These are phyloP conservation scores for Graphilbum ipis-grandicollis DNA, from an alignment of 2,329 filamentous ascomycete genomes.

Conservation along the genomic window DNA sequence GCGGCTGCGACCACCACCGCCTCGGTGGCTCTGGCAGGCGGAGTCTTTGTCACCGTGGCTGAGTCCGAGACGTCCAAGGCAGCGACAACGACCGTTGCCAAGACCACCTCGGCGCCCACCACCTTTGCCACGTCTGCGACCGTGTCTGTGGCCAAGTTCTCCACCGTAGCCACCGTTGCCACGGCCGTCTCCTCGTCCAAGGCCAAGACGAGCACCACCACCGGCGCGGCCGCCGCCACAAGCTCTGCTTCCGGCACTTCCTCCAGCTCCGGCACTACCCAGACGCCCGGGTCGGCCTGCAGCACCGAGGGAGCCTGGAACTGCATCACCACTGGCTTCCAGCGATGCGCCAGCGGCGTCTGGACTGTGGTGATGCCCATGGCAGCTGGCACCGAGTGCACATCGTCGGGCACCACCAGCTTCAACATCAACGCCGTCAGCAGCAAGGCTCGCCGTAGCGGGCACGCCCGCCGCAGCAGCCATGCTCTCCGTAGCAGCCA, in stretches of 20 bases:
- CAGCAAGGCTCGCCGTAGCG: conserved; percentile 1
- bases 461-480: too few species aligned
- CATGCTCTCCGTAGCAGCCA: too few species aligned
- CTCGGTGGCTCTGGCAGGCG: not conserved
- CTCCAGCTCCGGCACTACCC: conserved; percentile 10
- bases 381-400: conserved; percentile 28
- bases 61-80: too few species aligned
- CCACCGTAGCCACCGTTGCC: conserved; percentile 4
- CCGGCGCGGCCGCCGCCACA: conserved; percentile 1
- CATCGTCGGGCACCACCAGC: conserved; percentile 16
- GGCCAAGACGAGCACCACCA: conserved; percentile 4
- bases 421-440: conserved; percentile 12
- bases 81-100: conserved; percentile 5
- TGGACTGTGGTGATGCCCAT: conserved; percentile 26
- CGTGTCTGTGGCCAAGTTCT: not conserved
- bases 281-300: conserved; percentile 26
- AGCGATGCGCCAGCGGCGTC: conserved; percentile 30
- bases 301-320: conserved; percentile 29
- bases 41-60: not conserved
- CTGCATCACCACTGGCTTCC: conserved; percentile 31
- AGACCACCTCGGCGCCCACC: conserved; percentile 2
- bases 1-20: conserved; percentile 8
- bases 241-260: conserved; percentile 3
- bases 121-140: not conserved
- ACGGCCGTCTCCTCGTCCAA: not conserved